phyloP scores from a whole-genome alignment of 805 yeast species.

The Starmerella scarabaei region DNA sequence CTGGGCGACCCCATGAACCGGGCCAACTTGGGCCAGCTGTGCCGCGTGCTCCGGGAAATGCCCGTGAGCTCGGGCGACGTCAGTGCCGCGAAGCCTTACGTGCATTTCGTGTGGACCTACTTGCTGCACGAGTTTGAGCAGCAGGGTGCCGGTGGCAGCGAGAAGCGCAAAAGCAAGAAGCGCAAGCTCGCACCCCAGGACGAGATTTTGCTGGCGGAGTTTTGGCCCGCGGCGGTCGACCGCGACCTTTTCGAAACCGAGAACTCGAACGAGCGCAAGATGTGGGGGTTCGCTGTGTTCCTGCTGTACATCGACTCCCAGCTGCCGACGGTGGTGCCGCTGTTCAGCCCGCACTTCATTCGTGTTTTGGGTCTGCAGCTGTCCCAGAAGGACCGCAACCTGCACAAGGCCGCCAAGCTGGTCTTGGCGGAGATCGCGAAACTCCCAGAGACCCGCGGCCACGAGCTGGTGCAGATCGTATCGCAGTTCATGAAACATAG shows the following conservation, averaged over 20 bases:
- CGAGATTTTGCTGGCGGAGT: slow-evolving; percentile 37
- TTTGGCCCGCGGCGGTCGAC: slow-evolving; percentile 71
- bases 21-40: slow-evolving; percentile 48
- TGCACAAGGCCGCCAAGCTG: slow-evolving; percentile 53
- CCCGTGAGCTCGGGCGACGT: slow-evolving; percentile 25
- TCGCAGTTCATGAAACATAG: slow-evolving; percentile 12
- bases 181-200: slow-evolving; percentile 28
- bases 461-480: slow-evolving; percentile 8
- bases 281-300: slow-evolving; percentile 71
- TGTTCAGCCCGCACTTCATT: slow-evolving; percentile 23
- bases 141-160: slow-evolving; percentile 8
- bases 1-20: slow-evolving; percentile 58
- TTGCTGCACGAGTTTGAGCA: slow-evolving; percentile 33
- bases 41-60: slow-evolving; percentile 42
- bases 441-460: neutral
- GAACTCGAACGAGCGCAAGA: slow-evolving; percentile 76
- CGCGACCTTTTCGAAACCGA: slow-evolving; percentile 64
- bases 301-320: slow-evolving; percentile 33
- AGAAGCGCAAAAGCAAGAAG: slow-evolving; percentile 22
- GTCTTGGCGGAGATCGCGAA: slow-evolving; percentile 29
- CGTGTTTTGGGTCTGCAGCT: slow-evolving; percentile 63
- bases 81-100: slow-evolving; percentile 23
- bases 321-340: slow-evolving; percentile 13
- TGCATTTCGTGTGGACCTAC: slow-evolving; percentile 27
- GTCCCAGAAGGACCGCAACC: slow-evolving; percentile 47